A percentile compares a stretch with the other conserved stretches of the same genome.
Conservation (phyloP, 257 asterid genomes). For the Penstemon barbatus region DNA sequence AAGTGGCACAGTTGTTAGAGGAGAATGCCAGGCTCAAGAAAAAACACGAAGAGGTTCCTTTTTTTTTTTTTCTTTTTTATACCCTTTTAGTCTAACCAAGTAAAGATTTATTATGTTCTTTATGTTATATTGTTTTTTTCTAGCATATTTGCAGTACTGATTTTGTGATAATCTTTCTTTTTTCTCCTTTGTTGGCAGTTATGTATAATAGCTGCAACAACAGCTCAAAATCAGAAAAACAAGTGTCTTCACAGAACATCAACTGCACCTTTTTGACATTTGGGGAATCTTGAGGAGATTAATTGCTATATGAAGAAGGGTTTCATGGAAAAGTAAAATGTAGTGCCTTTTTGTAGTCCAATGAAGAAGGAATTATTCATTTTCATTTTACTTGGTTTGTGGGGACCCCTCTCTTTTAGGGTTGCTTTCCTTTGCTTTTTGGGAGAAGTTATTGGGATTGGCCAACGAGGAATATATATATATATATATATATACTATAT, state of each 20-base stretch:
- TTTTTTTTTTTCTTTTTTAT: not conserved
- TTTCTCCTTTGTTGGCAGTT: conserved; percentile 33
- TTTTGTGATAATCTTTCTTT: not conserved
- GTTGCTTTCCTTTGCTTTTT: too few relatives aligned
- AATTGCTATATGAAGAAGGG: too few relatives aligned
- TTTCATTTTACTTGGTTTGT: too few relatives aligned
- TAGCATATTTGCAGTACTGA: not conserved
- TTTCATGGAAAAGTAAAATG: too few relatives aligned
- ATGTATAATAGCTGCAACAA: conserved; percentile 37
- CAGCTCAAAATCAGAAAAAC: conserved; percentile 41
- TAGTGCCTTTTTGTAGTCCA: too few relatives aligned
- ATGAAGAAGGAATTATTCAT: too few relatives aligned
- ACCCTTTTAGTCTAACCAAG: not conserved
- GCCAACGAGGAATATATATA: too few relatives aligned
- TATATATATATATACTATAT: too few relatives aligned
- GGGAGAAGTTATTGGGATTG: too few relatives aligned
- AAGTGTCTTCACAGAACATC: conserved; percentile 47
- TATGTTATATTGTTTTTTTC: not conserved
- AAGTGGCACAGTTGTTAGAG: conserved; percentile 55
- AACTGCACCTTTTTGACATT: conserved; percentile 58
- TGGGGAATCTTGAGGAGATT: too few relatives aligned
- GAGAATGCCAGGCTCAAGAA: conserved; percentile 72
- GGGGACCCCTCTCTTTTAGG: too few relatives aligned
- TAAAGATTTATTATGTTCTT: not conserved
- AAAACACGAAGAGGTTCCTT: conserved; percentile 58